These are phyloP conservation scores for Mortierella sp. DNA, from an alignment of 371 early-diverging fungal genomes.

Conservation along the genomic window DNA sequence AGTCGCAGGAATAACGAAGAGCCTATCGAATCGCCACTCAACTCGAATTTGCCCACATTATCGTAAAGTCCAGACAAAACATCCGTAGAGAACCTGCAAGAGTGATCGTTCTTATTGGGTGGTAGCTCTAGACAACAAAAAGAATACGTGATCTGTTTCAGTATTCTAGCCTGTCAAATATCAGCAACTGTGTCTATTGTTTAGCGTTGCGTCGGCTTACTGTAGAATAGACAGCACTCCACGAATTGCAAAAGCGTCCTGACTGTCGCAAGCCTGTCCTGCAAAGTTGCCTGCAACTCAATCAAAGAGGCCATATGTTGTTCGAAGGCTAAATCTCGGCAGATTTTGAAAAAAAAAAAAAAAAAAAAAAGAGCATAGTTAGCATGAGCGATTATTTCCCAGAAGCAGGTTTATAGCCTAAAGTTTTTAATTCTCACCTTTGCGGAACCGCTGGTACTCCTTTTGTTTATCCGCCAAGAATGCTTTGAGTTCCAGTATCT, in stretches of 20 bases:
- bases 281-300: slow-evolving; percentile 21
- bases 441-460: slow-evolving; percentile 21
- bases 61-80: slow-evolving; percentile 29
- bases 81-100: slow-evolving; percentile 19
- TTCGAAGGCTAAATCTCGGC: not conserved
- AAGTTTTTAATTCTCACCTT: slow-evolving; percentile 25
- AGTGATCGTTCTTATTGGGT: slow-evolving; percentile 8
- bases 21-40: slow-evolving; percentile 15
- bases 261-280: slow-evolving; percentile 2
- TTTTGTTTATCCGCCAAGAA: slow-evolving; percentile 20
- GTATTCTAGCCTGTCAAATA: not conserved
- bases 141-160: too few species aligned
- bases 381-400: not conserved
- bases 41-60: slow-evolving; percentile 16
- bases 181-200: too few species aligned
- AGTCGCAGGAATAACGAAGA: slow-evolving; percentile 25
- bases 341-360: too few species aligned
- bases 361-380: too few species aligned
- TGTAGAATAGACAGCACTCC: slow-evolving; percentile 23
- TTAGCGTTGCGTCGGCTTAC: slow-evolving; percentile 11
- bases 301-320: slow-evolving; percentile 33
- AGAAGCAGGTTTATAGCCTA: too few species aligned
- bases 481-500: slow-evolving; percentile 13
- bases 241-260: slow-evolving; percentile 16
- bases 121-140: not conserved